Conservation (phyloP, 2,329 filamentous ascomycete genomes). For the Xylariaceae sp. region DNA sequence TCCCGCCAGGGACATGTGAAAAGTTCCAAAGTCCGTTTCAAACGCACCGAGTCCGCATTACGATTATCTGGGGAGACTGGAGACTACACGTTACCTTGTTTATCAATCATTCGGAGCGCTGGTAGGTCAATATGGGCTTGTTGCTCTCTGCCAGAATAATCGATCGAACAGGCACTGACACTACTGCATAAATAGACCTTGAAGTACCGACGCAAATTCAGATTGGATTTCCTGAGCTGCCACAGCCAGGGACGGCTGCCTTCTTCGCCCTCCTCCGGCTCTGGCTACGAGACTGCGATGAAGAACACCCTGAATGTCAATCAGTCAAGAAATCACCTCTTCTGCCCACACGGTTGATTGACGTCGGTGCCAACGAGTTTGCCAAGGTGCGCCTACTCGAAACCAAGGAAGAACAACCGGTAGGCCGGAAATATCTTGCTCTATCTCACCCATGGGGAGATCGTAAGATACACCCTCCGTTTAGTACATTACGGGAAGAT, state of each 20-base stretch:
- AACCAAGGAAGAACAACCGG: background rate
- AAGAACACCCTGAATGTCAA: constrained; percentile 2
- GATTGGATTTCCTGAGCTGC: constrained; percentile 22
- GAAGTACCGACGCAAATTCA: constrained; percentile 2
- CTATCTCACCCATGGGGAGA: constrained; percentile 34
- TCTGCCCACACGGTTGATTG: constrained; percentile 26
- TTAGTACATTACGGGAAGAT: background rate
- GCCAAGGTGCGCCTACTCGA: constrained; percentile 11
- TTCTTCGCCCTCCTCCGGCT: constrained; percentile 18
- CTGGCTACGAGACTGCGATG: constrained; percentile 21
- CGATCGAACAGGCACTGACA: too few relatives aligned
- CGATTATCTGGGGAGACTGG: background rate
- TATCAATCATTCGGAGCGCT: background rate
- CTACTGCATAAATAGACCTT: too few relatives aligned
- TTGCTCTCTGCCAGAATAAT: too few relatives aligned
- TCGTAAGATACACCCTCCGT: constrained; percentile 20
- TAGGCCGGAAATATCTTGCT: constrained; percentile 22
- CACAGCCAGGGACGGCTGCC: background rate
- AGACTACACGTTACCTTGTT: background rate
- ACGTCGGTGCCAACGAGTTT: background rate
- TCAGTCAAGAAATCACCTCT: too few relatives aligned
- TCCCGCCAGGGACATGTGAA: background rate
- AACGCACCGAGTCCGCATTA: background rate
- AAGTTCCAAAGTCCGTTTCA: background rate
- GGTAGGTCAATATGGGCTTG: constrained; percentile 2